Evolutionary conservation across 1,284 basidiomycete species (phyloP), one percentile per base, ranked within the genome.

Genomic region (Rugosomyces carneus): DNA sequence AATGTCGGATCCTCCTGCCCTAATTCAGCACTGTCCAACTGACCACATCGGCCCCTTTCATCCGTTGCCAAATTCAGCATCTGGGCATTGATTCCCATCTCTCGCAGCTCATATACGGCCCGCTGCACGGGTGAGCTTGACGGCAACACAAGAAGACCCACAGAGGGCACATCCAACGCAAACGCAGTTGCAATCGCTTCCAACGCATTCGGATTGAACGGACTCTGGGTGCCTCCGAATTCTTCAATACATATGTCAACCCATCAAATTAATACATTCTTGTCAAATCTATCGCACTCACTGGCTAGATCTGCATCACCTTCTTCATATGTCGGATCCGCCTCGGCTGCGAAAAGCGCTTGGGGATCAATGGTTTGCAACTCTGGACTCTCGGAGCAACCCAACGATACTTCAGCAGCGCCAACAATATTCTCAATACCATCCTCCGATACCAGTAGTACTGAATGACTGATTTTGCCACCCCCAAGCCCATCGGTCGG

Each of bases 151-250:
- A 89, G 66, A 19, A 89, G 67, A 15, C 78, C 86, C 15, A 78
- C 57, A 24, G 72, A 71, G 15, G 82, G 80, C 13, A 89, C 86
- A 50, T 87, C 83, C 24, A 86, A 58, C 9, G 84, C 86, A 59
- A 89, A 84, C 2, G 72, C 69, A 13, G 77, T 73, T 6, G 81
- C 84, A 39, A 89, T 71, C 1, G 80, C 78, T 60, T 89, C 86
- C 53, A 89, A 57, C 19, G 71, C 62, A 50, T 69, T 67, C 2
- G 73, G 67, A 54, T 78, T 73, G 54, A 80, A 74, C 11, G 76
- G 73, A 26, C 79, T 75, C 31, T 71, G 65, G 3, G 67, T 70
- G 27, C 60, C 63, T 18, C 59, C 53, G 56, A 72, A 68, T 55
- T 70, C 80, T 81, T 15, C 31, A n/a, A 34, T 16, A 57, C 46